Evolutionary conservation across 2,329 filamentous ascomycete genomes (phyloP), one percentile per base, ranked within the genome.

Genomic region (Aspergillus flavus): DNA sequence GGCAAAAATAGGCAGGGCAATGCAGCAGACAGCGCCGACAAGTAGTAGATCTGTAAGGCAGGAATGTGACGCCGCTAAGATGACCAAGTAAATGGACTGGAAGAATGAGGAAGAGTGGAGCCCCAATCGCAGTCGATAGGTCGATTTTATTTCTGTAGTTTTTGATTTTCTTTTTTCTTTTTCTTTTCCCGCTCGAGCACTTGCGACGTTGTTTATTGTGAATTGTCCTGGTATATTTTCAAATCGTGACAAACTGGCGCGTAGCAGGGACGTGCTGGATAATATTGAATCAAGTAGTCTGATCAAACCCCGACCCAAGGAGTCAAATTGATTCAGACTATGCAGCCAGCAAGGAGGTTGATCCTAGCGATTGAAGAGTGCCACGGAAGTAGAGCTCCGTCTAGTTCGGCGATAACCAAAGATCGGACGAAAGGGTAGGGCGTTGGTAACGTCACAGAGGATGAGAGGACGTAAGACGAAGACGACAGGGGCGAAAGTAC

Each of bases 281-380:
- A 57, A 65, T 56, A 61, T 64, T 54, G 58, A 62, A 62, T 63
- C 59, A 59, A 63, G 54, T 52, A 64, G 68, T 66, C 65, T 61
- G 67, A 65, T 68, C 64, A 61, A 48, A 65, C 34, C 52, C 52
- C 32, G 58, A 67, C 58, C 58, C 61, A 58, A 55, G 39, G 60
- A 63, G 53, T 61, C 60, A 62, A 61, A 57, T 57, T 52, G 60
- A 68, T 72, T 68, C 65, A 67, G 71, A 66, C 68, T 70, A 69
- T 71, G 73, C 70, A 67, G 69, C 69, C 73, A 68, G 73, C 73
- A 77, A 75, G 75, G 69, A 68, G 68, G 70, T 69, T 71, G 67
- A 74, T 73, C 70, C 69, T 72, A 70, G 32, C 12, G 69, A 74
- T 68, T 58, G 69, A 73, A 68, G 65, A 61, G 63, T 64, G 64